Percentiles rank a stretch among this genome's conserved stretches.
Conservation (phyloP, 169 alveolate genomes). For the Cyclospora cayetanensis region DNA sequence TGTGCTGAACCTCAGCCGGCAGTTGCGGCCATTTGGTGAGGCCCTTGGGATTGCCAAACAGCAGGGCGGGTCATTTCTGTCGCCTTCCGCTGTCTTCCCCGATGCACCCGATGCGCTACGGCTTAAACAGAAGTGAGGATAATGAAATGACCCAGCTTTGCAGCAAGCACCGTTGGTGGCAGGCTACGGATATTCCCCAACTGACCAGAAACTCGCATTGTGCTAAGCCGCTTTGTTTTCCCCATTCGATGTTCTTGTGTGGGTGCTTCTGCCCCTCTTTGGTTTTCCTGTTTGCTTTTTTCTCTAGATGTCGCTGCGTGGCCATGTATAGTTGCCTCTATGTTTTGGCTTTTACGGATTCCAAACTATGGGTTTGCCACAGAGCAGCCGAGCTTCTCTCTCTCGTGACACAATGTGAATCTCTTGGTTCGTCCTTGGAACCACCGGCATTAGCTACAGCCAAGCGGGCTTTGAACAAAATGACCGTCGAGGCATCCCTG, state of each 20-base stretch:
- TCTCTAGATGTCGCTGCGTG: neutral
- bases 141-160: too few relatives aligned
- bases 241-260: too few relatives aligned
- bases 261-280: neutral
- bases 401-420: neutral
- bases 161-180: too few relatives aligned
- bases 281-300: neutral
- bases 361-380: neutral
- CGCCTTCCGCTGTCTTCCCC: conserved; percentile 16
- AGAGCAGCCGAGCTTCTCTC: neutral
- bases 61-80: conserved; percentile 12
- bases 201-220: too few relatives aligned
- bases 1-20: neutral
- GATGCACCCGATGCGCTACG: neutral
- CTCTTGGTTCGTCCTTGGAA: neutral
- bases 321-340: neutral
- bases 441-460: neutral
- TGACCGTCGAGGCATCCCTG: neutral
- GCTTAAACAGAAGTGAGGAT: conserved; percentile 26
- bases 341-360: neutral
- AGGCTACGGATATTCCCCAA: too few relatives aligned
- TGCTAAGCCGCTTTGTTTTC: neutral
- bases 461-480: neutral
- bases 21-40: neutral
- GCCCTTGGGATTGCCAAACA: neutral